phyloP scores from a whole-genome alignment of 2,329 filamentous ascomycete species.

The Paracorniculantispora psalliotae region DNA sequence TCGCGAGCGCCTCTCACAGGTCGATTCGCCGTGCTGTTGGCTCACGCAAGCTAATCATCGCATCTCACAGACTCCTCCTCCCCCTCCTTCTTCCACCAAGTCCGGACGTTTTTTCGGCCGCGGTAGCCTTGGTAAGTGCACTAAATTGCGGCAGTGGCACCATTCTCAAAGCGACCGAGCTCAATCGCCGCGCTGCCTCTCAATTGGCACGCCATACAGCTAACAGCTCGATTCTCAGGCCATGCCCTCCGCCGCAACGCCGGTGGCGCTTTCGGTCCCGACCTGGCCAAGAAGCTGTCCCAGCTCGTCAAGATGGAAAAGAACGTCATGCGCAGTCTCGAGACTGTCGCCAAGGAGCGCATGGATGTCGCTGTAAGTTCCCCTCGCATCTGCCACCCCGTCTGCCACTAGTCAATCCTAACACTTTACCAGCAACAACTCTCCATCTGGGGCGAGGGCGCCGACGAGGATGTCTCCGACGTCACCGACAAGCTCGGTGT shows the following conservation, averaged over 20 bases:
- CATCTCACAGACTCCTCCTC: constrained; percentile 73
- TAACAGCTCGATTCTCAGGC: constrained; percentile 31
- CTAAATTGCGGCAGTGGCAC: background rate
- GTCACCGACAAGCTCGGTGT: constrained; percentile 98
- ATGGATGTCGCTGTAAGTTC: constrained; percentile 93
- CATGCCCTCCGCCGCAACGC: constrained; percentile 68
- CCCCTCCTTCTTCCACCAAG: constrained; percentile 88
- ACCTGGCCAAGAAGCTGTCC: constrained; percentile 95
- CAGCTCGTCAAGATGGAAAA: constrained; percentile 99
- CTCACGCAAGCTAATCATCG: constrained; percentile 8
- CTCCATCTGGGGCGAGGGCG: constrained; percentile 92
- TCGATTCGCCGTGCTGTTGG: background rate
- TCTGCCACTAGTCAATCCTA: constrained; percentile 8
- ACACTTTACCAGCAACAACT: constrained; percentile 75
- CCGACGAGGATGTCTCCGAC: constrained; percentile 96
- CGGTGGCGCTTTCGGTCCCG: constrained; percentile 72
- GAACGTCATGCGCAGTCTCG: constrained; percentile 98
- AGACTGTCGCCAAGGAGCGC: constrained; percentile 87
- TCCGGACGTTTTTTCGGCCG: constrained; percentile 83
- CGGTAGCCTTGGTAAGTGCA: constrained; percentile 73
- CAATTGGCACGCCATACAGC: background rate
- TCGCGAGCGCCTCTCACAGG: too few relatives aligned
- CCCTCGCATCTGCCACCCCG: too few relatives aligned
- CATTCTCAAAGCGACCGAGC: background rate
- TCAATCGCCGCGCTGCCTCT: background rate